Evolutionary conservation across 176 grass and related monocot genomes (phyloP).

Genomic region (Triticum aestivum): DNA sequence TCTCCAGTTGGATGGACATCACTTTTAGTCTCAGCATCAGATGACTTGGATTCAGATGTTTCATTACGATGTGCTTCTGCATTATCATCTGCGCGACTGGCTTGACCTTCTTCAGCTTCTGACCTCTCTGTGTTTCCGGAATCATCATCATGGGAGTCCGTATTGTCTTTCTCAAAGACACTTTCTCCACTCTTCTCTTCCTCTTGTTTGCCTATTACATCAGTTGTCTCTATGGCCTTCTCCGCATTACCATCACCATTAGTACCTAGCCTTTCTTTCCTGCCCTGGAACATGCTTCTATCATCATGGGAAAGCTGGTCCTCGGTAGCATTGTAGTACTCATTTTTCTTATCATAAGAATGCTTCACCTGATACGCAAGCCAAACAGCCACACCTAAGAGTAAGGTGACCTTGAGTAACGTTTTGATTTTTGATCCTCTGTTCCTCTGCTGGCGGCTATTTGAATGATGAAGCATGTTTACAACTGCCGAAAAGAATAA

Average conservation of each 20-base stretch:
- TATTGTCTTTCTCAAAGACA: conserved; percentile 44
- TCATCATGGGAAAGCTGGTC: conserved; percentile 40
- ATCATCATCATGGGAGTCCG: conserved; percentile 37
- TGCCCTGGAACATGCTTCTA: conserved; percentile 50
- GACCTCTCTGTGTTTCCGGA: conserved; percentile 20
- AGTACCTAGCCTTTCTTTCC: conserved; percentile 51
- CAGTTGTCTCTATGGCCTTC: conserved; percentile 9
- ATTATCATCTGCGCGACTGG: conserved; percentile 30
- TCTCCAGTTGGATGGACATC: conserved; percentile 25
- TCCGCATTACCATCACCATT: conserved; percentile 21
- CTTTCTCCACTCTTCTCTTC: conserved; percentile 50
- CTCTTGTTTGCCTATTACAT: conserved; percentile 44
- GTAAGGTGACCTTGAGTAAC: conserved; percentile 45
- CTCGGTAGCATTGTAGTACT: conserved; percentile 41
- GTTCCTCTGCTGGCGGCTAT: conserved; percentile 55
- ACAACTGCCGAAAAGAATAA: conserved; percentile 15
- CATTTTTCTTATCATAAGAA: conserved; percentile 63
- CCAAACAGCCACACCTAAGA: conserved; percentile 60
- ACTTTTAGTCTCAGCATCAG: conserved; percentile 41
- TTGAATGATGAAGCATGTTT: conserved; percentile 65
- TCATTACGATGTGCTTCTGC: conserved; percentile 25
- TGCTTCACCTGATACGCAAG: conserved; percentile 61
- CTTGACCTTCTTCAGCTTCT: conserved; percentile 41
- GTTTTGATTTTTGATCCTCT: conserved; percentile 68
- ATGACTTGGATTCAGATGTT: background rate